Conservation (phyloP, 768 basidiomycete species). For the Boletus subparvulus region DNA sequence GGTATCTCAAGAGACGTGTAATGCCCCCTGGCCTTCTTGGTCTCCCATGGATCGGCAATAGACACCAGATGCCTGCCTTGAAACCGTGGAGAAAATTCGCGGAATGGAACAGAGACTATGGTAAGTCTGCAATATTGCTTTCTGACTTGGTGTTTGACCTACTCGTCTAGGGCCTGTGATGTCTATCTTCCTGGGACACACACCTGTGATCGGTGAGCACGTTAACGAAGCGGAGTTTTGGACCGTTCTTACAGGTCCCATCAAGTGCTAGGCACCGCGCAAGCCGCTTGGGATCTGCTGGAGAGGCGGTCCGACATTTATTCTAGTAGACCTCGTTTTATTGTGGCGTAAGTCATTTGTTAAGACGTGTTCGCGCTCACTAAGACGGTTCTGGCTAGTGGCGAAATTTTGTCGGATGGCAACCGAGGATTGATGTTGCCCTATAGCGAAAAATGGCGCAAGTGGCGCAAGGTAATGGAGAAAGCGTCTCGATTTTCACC, state of each 20-base stretch:
- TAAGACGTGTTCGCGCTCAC: background rate
- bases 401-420: background rate
- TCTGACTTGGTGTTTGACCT: background rate
- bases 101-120: background rate
- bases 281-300: background rate
- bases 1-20: background rate
- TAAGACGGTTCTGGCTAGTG: background rate
- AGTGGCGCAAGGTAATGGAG: too few species aligned
- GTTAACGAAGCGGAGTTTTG: background rate
- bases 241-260: background rate
- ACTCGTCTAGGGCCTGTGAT: background rate
- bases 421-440: too few species aligned
- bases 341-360: background rate
- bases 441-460: too few species aligned
- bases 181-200: background rate
- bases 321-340: background rate
- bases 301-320: background rate
- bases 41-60: background rate
- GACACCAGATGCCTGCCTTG: background rate
- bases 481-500: background rate
- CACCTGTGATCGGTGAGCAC: background rate
- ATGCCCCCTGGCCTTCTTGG: background rate
- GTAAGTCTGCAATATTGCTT: background rate
- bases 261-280: background rate
- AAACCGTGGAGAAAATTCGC: background rate